Conservation (phyloP, 2,329 filamentous ascomycete species). For the Alternaria brassicae region DNA sequence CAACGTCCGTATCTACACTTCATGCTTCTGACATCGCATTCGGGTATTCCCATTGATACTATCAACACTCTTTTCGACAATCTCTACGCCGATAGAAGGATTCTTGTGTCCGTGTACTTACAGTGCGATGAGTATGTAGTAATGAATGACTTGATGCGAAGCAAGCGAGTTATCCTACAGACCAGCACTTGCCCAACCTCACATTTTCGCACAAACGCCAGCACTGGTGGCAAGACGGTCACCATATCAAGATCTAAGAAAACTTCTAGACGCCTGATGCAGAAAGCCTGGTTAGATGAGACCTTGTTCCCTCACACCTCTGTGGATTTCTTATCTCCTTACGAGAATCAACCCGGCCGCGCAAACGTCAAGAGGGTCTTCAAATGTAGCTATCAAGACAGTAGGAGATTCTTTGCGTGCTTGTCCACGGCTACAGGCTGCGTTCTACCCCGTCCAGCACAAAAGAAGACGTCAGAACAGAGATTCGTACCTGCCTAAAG, state of each 20-base stretch:
- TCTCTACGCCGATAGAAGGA: too few species aligned
- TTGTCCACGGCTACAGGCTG: background rate
- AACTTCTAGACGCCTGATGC: background rate
- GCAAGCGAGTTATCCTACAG: too few species aligned
- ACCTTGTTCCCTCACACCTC: background rate
- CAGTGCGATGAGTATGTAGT: too few species aligned
- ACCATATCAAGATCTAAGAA: background rate
- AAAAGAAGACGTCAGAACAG: background rate
- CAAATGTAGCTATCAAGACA: too few species aligned
- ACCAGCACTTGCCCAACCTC: too few species aligned
- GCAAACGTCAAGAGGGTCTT: background rate
- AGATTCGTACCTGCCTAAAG: conserved; percentile 8
- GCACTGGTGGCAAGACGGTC: background rate
- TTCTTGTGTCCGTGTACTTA: too few species aligned
- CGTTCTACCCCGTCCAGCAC: background rate
- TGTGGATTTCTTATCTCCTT: background rate
- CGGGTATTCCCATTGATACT: too few species aligned
- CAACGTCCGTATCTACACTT: too few species aligned
- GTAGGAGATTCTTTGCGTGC: fast-evolving
- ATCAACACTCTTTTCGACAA: too few species aligned
- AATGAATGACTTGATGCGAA: too few species aligned
- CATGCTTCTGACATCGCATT: too few species aligned
- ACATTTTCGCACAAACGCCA: background rate
- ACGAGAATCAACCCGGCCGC: background rate
- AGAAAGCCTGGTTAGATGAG: background rate